Evolutionary conservation across 768 basidiomycete species (phyloP).

Genomic region (Solioccasus polychromus): DNA sequence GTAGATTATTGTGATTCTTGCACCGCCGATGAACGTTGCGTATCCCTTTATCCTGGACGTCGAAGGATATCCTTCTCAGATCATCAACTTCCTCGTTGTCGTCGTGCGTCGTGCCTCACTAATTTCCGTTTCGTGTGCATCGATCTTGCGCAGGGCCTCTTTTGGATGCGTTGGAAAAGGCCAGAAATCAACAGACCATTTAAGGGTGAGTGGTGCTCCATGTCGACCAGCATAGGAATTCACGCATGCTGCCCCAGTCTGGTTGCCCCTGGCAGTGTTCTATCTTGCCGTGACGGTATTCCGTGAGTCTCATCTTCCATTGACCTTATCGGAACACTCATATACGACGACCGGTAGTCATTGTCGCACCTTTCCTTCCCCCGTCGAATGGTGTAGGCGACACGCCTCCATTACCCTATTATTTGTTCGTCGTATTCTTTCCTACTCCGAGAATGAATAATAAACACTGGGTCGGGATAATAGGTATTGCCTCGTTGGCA

Average conservation of each 20-base stretch:
- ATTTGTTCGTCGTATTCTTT: conserved; percentile 32
- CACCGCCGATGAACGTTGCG: conserved; percentile 47
- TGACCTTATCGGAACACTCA: neutral
- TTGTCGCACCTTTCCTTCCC: conserved; percentile 50
- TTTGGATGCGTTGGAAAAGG: conserved; percentile 52
- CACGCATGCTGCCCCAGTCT: conserved; percentile 32
- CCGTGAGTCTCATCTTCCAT: conserved; percentile 35
- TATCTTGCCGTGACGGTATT: conserved; percentile 50
- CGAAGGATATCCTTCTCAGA: conserved; percentile 47
- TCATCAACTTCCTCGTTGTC: conserved; percentile 55
- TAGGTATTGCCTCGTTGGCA: conserved; percentile 53
- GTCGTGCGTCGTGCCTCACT: conserved; percentile 40
- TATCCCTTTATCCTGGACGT: conserved; percentile 65
- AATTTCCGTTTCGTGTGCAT: too few species aligned
- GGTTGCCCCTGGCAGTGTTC: conserved; percentile 51
- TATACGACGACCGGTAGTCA: conserved; percentile 29
- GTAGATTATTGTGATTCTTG: conserved; percentile 52
- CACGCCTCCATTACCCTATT: conserved; percentile 55
- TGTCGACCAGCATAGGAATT: neutral
- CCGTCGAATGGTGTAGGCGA: conserved; percentile 53
- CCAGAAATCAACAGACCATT: conserved; percentile 49
- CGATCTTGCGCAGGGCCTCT: conserved; percentile 40
- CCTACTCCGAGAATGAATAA: too few species aligned
- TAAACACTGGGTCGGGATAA: neutral
- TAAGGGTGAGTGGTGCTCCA: conserved; percentile 37